Evolutionary conservation across 768 basidiomycete genomes (phyloP).

Genomic region (Dendrothele bispora): DNA sequence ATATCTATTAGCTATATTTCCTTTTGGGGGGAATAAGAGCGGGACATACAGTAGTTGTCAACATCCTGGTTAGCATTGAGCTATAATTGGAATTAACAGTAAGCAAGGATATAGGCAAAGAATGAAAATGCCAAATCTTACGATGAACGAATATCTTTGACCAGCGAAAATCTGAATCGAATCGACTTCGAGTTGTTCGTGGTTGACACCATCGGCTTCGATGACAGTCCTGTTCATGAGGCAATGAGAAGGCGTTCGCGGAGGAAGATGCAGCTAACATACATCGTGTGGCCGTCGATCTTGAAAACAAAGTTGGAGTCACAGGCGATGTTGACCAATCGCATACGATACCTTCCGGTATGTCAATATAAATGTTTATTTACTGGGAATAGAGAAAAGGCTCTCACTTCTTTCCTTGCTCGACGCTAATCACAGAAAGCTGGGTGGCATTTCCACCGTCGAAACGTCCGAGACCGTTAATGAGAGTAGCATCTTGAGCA

Average conservation of each 20-base stretch:
- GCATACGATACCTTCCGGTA: slow-evolving; percentile 28
- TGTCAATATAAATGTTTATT: neutral
- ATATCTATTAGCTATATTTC: neutral
- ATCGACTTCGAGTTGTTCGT: slow-evolving; percentile 31
- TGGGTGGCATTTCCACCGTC: slow-evolving; percentile 7
- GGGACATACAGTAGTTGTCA: slow-evolving; percentile 37
- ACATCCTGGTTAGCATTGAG: slow-evolving; percentile 31
- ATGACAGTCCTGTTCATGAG: slow-evolving; percentile 37
- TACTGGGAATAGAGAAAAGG: neutral
- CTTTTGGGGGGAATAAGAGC: neutral
- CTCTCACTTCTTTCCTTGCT: slow-evolving; percentile 7
- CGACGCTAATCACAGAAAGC: slow-evolving; percentile 12
- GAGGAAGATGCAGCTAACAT: too few species aligned
- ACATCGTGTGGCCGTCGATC: slow-evolving; percentile 24
- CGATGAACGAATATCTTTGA: slow-evolving; percentile 40
- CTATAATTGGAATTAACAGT: slow-evolving; percentile 16
- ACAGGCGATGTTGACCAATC: slow-evolving; percentile 28
- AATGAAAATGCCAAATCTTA: slow-evolving; percentile 9
- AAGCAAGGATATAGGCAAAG: neutral
- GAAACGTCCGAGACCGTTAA: slow-evolving; percentile 31
- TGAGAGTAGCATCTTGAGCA: slow-evolving; percentile 21
- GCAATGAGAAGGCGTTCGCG: too few species aligned
- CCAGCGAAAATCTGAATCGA: slow-evolving; percentile 36
- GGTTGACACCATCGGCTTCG: slow-evolving; percentile 39
- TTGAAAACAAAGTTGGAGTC: slow-evolving; percentile 25